phyloP scores from a whole-genome alignment of 192 early-diverging fungal species.

The Backusella circina region DNA sequence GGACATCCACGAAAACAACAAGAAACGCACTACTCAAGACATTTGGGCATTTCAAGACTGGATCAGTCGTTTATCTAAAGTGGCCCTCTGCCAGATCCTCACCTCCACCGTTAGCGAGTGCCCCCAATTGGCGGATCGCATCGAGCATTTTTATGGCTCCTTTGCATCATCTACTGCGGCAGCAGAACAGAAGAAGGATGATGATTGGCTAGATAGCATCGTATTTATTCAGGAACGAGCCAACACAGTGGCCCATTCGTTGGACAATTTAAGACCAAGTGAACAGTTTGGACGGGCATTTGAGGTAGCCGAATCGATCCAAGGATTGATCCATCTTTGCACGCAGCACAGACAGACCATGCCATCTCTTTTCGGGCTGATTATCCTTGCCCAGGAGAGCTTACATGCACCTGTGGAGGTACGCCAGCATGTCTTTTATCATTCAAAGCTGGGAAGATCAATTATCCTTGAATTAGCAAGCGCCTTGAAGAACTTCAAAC shows the following conservation, averaged over 20 bases:
- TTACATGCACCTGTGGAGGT: conserved; percentile 17
- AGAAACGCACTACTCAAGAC: neutral
- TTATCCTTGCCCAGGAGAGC: neutral
- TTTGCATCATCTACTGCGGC: neutral
- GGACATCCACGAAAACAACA: neutral
- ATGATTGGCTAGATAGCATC: neutral
- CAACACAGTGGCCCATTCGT: neutral
- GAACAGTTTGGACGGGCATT: conserved; percentile 20
- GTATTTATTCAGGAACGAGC: neutral
- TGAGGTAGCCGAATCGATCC: conserved; percentile 8
- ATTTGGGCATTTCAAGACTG: neutral
- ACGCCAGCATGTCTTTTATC: conserved; percentile 20
- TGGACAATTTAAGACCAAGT: conserved; percentile 9
- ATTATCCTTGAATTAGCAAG: conserved; percentile 20
- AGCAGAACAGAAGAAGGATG: neutral
- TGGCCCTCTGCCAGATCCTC: conserved; percentile 16
- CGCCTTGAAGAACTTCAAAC: conserved; percentile 18
- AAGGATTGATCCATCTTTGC: neutral
- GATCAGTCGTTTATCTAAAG: conserved; percentile 6
- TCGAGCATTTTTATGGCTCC: neutral
- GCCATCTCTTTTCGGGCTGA: neutral
- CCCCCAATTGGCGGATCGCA: neutral
- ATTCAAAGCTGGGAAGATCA: conserved; percentile 14
- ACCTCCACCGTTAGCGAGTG: conserved; percentile 3
- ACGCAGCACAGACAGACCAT: neutral